phyloP scores from a whole-genome alignment of 2,329 filamentous ascomycete genomes.

The Colletotrichum gigasporum region DNA sequence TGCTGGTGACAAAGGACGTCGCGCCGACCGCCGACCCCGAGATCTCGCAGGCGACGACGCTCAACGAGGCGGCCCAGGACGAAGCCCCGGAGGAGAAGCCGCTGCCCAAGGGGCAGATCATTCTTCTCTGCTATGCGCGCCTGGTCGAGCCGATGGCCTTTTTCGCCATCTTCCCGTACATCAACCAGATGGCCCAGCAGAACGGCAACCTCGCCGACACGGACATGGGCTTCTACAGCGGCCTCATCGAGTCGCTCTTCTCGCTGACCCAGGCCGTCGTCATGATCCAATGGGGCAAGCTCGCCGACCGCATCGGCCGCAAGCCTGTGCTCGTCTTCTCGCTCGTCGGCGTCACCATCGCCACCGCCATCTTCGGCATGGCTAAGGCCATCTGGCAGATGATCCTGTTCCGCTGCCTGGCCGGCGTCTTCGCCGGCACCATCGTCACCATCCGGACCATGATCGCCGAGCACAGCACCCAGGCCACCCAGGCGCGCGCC shows the following conservation, averaged over 20 bases:
- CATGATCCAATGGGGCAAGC: slow-evolving; percentile 77
- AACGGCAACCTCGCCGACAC: slow-evolving; percentile 68
- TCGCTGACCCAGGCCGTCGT: slow-evolving; percentile 79
- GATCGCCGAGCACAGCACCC: slow-evolving; percentile 77
- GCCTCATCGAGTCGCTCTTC: slow-evolving; percentile 79
- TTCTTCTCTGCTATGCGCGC: slow-evolving; percentile 77
- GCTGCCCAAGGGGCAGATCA: slow-evolving; percentile 62
- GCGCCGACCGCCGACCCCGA: slow-evolving; percentile 22
- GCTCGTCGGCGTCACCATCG: slow-evolving; percentile 68
- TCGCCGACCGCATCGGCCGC: slow-evolving; percentile 72
- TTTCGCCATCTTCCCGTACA: slow-evolving; percentile 84
- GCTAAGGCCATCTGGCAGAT: slow-evolving; percentile 76
- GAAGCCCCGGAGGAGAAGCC: slow-evolving; percentile 5
- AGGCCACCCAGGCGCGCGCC: slow-evolving; percentile 74
- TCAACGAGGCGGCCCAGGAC: slow-evolving; percentile 3
- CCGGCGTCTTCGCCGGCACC: slow-evolving; percentile 78
- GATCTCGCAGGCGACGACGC: slow-evolving; percentile 10
- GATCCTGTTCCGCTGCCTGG: slow-evolving; percentile 75
- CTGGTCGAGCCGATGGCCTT: slow-evolving; percentile 82
- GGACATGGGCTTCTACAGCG: slow-evolving; percentile 84
- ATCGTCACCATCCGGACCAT: slow-evolving; percentile 81
- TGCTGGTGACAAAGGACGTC: slow-evolving; percentile 5
- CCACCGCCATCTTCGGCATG: slow-evolving; percentile 74
- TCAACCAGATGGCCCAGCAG: slow-evolving; percentile 79
- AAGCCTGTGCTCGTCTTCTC: slow-evolving; percentile 78